These are phyloP conservation scores for Fusarium sp. DNA, from an alignment of 2,329 filamentous ascomycete genomes.

Conservation along the genomic window DNA sequence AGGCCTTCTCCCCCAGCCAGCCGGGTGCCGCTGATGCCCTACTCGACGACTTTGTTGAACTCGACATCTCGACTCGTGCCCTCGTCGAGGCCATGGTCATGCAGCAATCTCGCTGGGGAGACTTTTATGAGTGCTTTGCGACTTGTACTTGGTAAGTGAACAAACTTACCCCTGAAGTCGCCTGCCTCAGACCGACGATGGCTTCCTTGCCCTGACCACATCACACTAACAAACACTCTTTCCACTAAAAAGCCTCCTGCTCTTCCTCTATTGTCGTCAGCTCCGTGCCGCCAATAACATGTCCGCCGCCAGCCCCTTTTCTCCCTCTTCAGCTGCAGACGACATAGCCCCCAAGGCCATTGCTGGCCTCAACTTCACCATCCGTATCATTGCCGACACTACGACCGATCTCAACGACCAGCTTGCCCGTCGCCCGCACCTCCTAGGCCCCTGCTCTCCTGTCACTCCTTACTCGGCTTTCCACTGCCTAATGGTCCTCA, in stretches of 20 bases:
- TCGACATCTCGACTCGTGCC: constrained; percentile 48
- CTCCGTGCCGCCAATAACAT: constrained; percentile 44
- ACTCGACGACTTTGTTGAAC: constrained; percentile 46
- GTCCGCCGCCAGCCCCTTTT: constrained; percentile 30
- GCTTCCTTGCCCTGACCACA: not conserved
- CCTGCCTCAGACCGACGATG: not conserved
- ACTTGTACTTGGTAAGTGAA: constrained; percentile 49
- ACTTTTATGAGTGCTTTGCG: constrained; percentile 52
- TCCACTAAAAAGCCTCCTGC: constrained; percentile 43
- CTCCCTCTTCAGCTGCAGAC: constrained; percentile 33
- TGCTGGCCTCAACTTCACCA: constrained; percentile 52
- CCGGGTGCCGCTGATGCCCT: constrained; percentile 33
- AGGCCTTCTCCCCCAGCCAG: constrained; percentile 43
- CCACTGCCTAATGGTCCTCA: constrained; percentile 49
- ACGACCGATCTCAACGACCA: constrained; percentile 51
- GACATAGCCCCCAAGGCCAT: constrained; percentile 51
- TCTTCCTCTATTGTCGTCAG: constrained; percentile 50
- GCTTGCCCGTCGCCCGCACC: constrained; percentile 47
- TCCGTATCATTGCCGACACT: constrained; percentile 51
- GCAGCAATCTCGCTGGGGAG: constrained; percentile 50
- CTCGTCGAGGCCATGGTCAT: constrained; percentile 51
- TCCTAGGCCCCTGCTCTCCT: constrained; percentile 49
- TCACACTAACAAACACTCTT: constrained; percentile 7
- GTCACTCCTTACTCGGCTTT: constrained; percentile 51
- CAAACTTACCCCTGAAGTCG: not conserved